phyloP scores from a whole-genome alignment of 306 rosid genomes.

The Gleditsia sinensis region DNA sequence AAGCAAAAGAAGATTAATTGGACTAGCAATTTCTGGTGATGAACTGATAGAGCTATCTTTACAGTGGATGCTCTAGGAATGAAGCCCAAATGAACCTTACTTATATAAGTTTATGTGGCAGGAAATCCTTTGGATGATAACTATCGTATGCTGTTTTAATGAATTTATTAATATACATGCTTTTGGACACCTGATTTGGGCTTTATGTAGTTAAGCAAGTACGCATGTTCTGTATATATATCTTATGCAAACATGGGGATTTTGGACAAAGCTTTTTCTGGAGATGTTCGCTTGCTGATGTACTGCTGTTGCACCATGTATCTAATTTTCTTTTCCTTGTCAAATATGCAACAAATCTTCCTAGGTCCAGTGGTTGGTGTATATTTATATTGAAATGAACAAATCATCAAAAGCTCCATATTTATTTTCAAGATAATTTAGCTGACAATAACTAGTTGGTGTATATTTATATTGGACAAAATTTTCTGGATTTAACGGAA shows the following conservation, averaged over 20 bases:
- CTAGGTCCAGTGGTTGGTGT: background rate
- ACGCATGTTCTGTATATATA: background rate
- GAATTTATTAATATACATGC: background rate
- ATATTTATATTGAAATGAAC: background rate
- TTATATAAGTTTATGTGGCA: background rate
- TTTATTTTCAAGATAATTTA: background rate
- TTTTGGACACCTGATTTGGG: background rate
- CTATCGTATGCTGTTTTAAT: background rate
- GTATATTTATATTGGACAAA: background rate
- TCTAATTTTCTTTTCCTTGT: constrained; percentile 3
- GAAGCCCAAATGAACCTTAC: background rate
- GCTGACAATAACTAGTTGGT: background rate
- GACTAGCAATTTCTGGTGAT: background rate
- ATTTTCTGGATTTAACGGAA: background rate
- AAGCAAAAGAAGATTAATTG: background rate
- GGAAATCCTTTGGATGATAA: background rate
- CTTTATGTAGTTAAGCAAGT: background rate
- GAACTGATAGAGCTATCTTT: background rate
- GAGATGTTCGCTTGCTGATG: background rate
- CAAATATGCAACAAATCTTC: background rate
- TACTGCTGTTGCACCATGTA: background rate
- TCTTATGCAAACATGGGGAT: background rate
- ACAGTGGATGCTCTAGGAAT: background rate
- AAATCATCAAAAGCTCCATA: background rate
- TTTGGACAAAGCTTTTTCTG: background rate